Evolutionary conservation across 345 rosid genomes (phyloP).

Genomic region (Arabidopsis suecica): DNA sequence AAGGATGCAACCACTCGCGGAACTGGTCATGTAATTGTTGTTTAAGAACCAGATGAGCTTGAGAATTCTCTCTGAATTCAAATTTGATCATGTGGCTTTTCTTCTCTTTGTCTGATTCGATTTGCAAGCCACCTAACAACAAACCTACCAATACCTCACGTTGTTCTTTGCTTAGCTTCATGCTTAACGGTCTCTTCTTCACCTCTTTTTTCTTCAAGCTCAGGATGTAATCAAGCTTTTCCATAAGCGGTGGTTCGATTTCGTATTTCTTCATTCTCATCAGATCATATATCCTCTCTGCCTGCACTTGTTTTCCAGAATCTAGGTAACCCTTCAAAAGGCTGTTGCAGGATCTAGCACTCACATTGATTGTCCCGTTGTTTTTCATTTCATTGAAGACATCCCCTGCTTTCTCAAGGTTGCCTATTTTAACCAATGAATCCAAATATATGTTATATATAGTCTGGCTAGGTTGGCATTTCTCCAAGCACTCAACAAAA

Average conservation of each 20-base stretch:
- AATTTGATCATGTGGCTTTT: slow-evolving; percentile 65
- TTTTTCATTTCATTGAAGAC: slow-evolving; percentile 61
- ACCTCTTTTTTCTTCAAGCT: slow-evolving; percentile 60
- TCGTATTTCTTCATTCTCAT: slow-evolving; percentile 76
- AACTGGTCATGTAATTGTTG: slow-evolving; percentile 65
- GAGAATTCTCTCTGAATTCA: slow-evolving; percentile 62
- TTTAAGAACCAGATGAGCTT: slow-evolving; percentile 58
- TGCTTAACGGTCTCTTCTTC: slow-evolving; percentile 61
- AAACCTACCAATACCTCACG: slow-evolving; percentile 85
- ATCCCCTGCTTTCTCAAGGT: slow-evolving; percentile 68
- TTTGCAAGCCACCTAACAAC: slow-evolving; percentile 77
- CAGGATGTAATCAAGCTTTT: slow-evolving; percentile 65
- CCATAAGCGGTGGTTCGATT: slow-evolving; percentile 58
- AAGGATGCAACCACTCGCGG: slow-evolving; percentile 79
- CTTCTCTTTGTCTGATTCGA: slow-evolving; percentile 63
- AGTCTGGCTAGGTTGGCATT: slow-evolving; percentile 64
- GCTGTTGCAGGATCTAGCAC: slow-evolving; percentile 65
- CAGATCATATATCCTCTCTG: slow-evolving; percentile 66
- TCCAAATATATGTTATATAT: slow-evolving; percentile 71
- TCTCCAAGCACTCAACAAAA: slow-evolving; percentile 66
- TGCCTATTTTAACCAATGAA: slow-evolving; percentile 62
- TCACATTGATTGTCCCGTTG: slow-evolving; percentile 57
- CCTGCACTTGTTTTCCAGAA: slow-evolving; percentile 60
- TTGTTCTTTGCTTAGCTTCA: slow-evolving; percentile 80
- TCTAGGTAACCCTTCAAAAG: slow-evolving; percentile 65